Conservation (phyloP, 2,329 filamentous ascomycete genomes). For the Trichoderma aggressivum region DNA sequence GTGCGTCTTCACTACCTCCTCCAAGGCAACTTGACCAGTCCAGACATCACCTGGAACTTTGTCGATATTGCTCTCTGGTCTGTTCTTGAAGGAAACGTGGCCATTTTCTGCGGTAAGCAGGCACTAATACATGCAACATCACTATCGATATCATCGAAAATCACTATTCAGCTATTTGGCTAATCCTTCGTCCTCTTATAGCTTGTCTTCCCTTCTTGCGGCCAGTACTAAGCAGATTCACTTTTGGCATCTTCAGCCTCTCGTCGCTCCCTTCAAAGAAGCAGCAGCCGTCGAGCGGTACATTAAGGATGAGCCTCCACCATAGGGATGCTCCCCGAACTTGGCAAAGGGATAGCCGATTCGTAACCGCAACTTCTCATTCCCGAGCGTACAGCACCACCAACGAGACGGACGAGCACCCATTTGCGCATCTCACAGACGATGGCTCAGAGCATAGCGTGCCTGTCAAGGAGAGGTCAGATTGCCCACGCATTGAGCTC, state of each 20-base stretch:
- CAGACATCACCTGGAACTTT: conserved; percentile 29
- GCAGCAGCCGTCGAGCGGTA: conserved; percentile 4
- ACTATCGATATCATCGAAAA: neutral
- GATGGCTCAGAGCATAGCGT: conserved; percentile 12
- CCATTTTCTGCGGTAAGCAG: conserved; percentile 26
- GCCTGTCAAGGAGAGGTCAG: neutral
- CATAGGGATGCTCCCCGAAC: neutral
- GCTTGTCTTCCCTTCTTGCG: conserved; percentile 21
- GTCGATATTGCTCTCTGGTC: conserved; percentile 25
- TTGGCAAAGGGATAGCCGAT: conserved; percentile 15
- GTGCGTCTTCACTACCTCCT: conserved; percentile 21
- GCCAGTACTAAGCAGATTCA: conserved; percentile 13
- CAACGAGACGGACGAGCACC: conserved; percentile 18
- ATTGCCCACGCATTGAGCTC: conserved; percentile 11
- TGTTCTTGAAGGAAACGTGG: conserved; percentile 25
- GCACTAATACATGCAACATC: neutral
- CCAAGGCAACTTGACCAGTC: conserved; percentile 17
- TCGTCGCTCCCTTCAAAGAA: neutral
- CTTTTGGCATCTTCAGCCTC: conserved; percentile 15
- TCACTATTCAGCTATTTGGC: neutral
- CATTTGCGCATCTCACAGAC: conserved; percentile 13
- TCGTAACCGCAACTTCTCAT: conserved; percentile 7
- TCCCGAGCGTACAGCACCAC: conserved; percentile 3
- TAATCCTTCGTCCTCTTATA: neutral
- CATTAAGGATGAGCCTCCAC: neutral